These are phyloP conservation scores for Vinca major DNA, from an alignment of 305 asterid genomes.

Conservation along the genomic window DNA sequence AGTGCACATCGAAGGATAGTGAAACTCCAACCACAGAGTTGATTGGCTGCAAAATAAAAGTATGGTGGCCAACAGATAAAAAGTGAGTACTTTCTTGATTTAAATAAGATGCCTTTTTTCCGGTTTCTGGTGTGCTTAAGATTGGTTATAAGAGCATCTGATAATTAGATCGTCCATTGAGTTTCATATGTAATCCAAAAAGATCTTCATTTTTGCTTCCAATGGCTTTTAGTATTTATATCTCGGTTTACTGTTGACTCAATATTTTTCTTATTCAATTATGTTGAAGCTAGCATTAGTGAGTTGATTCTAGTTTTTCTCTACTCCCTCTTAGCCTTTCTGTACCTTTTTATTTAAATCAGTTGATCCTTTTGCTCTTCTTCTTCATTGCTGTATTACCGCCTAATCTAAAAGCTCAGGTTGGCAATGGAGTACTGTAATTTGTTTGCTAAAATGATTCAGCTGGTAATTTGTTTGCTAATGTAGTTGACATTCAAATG, in stretches of 20 bases:
- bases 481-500: background rate
- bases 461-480: too few species aligned
- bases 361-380: background rate
- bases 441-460: background rate
- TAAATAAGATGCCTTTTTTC: conserved; percentile 9
- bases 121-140: background rate
- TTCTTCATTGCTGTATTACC: background rate
- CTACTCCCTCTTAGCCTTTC: background rate
- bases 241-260: background rate
- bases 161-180: background rate
- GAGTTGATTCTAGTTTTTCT: conserved; percentile 1
- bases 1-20: conserved; percentile 67
- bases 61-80: conserved; percentile 99
- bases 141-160: background rate
- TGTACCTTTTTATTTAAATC: background rate
- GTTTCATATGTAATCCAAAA: background rate
- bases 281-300: background rate
- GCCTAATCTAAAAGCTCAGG: background rate
- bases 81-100: conserved; percentile 36
- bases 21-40: conserved; percentile 47
- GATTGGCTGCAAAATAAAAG: conserved; percentile 75
- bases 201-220: background rate
- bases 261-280: conserved; percentile 4
- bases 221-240: background rate
- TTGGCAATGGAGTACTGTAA: background rate